Percentiles rank a stretch among this genome's conserved stretches.
These are phyloP conservation scores for Fraxinus nigra DNA, from an alignment of 305 asterid genomes.

Conservation along the genomic window DNA sequence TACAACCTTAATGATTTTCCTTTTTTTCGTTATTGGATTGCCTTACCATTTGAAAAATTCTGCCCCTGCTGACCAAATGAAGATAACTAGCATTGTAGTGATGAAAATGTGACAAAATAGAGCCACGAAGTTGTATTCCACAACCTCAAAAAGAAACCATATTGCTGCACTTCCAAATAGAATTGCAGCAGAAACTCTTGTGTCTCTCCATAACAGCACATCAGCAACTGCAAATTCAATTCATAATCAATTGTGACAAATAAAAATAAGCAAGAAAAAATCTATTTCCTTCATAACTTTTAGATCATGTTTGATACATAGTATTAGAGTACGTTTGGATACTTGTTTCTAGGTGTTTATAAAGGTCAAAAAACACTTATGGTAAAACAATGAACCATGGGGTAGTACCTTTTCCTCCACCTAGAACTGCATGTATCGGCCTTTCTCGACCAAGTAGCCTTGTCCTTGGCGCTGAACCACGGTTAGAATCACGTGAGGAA, in stretches of 20 bases:
- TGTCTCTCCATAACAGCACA: constrained; percentile 51
- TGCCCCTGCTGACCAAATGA: constrained; percentile 50
- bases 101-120: constrained; percentile 47
- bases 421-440: constrained; percentile 46
- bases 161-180: constrained; percentile 42
- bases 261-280: neutral
- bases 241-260: neutral
- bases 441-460: constrained; percentile 44
- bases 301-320: neutral
- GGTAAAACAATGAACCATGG: neutral
- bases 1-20: neutral
- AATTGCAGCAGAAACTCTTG: constrained; percentile 40
- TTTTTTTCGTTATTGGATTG: neutral
- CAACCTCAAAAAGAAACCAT: constrained; percentile 59
- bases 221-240: constrained; percentile 43
- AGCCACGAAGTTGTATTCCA: constrained; percentile 46
- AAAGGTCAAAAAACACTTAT: neutral
- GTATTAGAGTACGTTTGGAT: neutral
- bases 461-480: constrained; percentile 13
- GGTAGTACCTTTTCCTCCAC: constrained; percentile 50
- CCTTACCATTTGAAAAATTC: constrained; percentile 37
- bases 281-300: neutral
- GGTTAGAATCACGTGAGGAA: constrained; percentile 21
- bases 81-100: constrained; percentile 46
- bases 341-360: neutral